Conservation (phyloP, 2,329 filamentous ascomycete genomes). For the Colletotrichum acutatum region DNA sequence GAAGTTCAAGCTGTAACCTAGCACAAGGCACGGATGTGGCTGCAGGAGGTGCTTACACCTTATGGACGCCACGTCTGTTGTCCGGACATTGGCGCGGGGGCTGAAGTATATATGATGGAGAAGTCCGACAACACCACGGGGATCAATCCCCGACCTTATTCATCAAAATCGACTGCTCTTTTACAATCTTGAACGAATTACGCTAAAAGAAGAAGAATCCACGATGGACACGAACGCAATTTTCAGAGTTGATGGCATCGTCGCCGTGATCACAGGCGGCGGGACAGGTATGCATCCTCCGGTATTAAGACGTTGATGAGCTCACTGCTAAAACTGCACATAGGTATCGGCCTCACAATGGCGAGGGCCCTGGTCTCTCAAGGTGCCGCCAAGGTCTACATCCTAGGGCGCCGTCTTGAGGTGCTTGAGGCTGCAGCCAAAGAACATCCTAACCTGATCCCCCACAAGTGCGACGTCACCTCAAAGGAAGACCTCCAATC, state of each 20-base stretch:
- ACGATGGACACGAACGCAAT: slow-evolving; percentile 42
- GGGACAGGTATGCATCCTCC: slow-evolving; percentile 59
- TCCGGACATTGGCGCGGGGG: background rate
- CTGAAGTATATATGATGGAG: slow-evolving; percentile 5
- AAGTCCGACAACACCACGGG: background rate
- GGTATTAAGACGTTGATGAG: background rate
- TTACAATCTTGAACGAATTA: background rate
- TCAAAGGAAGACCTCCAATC: slow-evolving; percentile 62
- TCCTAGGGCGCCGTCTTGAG: slow-evolving; percentile 52
- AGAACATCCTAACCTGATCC: slow-evolving; percentile 30
- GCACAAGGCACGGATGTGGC: background rate
- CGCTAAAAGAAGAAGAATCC: background rate
- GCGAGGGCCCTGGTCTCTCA: slow-evolving; percentile 38
- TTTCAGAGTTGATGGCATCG: slow-evolving; percentile 67
- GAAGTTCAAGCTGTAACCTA: background rate
- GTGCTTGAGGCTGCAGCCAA: slow-evolving; percentile 41
- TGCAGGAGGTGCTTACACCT: background rate
- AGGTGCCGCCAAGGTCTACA: slow-evolving; percentile 49
- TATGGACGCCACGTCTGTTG: background rate
- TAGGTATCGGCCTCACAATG: slow-evolving; percentile 68
- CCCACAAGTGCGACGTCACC: slow-evolving; percentile 54
- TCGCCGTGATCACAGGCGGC: slow-evolving; percentile 71
- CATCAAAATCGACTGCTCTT: background rate
- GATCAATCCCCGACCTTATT: background rate
- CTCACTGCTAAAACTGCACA: background rate